A percentile compares a stretch with the other conserved stretches of the same genome.
phyloP scores from a whole-genome alignment of 1,284 basidiomycete species.

The Sphaerobolus stellatus region DNA sequence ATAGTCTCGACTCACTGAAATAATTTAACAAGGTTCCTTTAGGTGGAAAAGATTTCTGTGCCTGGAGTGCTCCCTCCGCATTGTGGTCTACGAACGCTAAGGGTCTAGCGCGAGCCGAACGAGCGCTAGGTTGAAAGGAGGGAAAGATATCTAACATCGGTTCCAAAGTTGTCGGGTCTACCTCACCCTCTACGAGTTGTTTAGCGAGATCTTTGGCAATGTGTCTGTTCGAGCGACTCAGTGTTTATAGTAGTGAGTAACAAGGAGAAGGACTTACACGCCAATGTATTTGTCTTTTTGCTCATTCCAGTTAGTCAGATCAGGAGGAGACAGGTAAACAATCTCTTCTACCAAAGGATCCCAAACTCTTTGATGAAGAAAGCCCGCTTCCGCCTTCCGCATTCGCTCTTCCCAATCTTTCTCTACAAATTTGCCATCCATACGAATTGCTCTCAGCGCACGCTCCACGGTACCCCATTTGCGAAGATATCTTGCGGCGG shows the following conservation, averaged over 20 bases:
- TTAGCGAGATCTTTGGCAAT: constrained; percentile 59
- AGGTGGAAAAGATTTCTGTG: constrained; percentile 38
- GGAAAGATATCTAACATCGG: constrained; percentile 84
- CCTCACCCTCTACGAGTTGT: constrained; percentile 71
- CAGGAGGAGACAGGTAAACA: constrained; percentile 64
- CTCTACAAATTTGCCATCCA: constrained; percentile 91
- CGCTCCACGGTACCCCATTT: constrained; percentile 88
- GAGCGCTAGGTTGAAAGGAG: constrained; percentile 53
- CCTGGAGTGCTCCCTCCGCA: constrained; percentile 27
- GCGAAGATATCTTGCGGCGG: constrained; percentile 80
- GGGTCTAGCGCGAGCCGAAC: constrained; percentile 33
- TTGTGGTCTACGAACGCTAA: constrained; percentile 34
- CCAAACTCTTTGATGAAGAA: constrained; percentile 92
- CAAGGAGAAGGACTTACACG: constrained; percentile 46
- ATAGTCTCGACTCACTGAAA: constrained; percentile 50
- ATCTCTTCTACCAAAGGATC: constrained; percentile 68
- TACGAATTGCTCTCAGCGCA: constrained; percentile 73
- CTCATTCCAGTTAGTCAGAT: constrained; percentile 51
- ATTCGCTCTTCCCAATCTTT: constrained; percentile 73
- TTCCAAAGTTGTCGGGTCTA: constrained; percentile 72
- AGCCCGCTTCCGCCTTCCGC: constrained; percentile 85
- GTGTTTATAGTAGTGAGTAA: constrained; percentile 12
- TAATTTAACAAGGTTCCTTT: constrained; percentile 53
- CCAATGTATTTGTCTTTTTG: constrained; percentile 77
- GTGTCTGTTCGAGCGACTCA: constrained; percentile 41